These are phyloP conservation scores for Stevia rebaudiana DNA, from an alignment of 140 eudicot genomes.

Conservation along the genomic window DNA sequence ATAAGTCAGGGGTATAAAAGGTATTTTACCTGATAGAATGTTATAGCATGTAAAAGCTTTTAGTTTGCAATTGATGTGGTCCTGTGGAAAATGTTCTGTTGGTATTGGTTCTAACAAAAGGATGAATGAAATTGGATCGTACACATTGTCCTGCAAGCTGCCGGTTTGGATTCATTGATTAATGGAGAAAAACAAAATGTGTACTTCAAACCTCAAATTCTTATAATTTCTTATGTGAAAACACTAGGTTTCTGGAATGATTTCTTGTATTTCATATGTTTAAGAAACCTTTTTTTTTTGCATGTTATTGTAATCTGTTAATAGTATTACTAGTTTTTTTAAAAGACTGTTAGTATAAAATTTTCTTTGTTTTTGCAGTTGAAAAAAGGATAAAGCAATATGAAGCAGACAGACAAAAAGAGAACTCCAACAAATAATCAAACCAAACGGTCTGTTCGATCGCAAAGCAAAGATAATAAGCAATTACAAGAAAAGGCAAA, in stretches of 20 bases:
- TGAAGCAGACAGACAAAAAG: slow-evolving; percentile 60
- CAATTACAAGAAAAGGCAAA: slow-evolving; percentile 33
- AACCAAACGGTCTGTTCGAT: slow-evolving; percentile 37
- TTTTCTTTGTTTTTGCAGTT: slow-evolving; percentile 28
- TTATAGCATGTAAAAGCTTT: background rate
- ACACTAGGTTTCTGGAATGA: background rate
- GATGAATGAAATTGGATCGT: slow-evolving; percentile 14
- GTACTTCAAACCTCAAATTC: background rate
- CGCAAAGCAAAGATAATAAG: slow-evolving; percentile 45
- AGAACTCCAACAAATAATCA: slow-evolving; percentile 44
- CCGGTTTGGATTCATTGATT: slow-evolving; percentile 10
- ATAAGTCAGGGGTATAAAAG: slow-evolving; percentile 16
- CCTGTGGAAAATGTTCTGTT: slow-evolving; percentile 17
- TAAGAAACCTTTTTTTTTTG: background rate
- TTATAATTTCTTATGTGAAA: background rate
- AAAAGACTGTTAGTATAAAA: background rate
- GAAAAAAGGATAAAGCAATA: slow-evolving; percentile 23
- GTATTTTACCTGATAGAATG: slow-evolving; percentile 9
- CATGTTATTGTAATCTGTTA: background rate
- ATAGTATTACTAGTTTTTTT: background rate
- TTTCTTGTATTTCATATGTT: background rate
- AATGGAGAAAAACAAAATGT: background rate
- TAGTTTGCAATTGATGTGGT: slow-evolving; percentile 16
- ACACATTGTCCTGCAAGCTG: slow-evolving; percentile 22
- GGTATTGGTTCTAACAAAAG: slow-evolving; percentile 13